Evolutionary conservation across 179 eudicot species (phyloP), one percentile per base, ranked within the genome.

Genomic region (Heliamphora pulchella): DNA sequence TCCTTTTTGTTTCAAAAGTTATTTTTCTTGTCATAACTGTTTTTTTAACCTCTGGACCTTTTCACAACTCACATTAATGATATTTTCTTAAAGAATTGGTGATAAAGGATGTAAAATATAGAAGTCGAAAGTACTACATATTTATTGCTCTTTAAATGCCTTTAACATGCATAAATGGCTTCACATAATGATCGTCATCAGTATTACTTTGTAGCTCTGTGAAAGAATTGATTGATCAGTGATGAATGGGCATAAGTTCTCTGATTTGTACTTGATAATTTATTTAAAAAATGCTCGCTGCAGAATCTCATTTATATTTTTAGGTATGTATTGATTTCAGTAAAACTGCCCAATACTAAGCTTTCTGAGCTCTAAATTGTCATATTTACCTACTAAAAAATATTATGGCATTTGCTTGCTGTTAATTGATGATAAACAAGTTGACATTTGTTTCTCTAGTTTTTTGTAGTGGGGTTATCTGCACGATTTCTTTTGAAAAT

Each of bases 381-480:
- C 15, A 8, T 20, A 3, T 62, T 62, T 73, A n/a, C 54, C 79
- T 47, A 31, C 44, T 15, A 46, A 77, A 77, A 8, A 13, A 55
- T 9, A 15, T 74, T 14, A 43, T 76, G 78, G 54, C 44, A 66
- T 50, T 50, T 46, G 7, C 14, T 65, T 76, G 4, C 71, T 77
- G 62, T 77, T 77, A 50, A 65, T 64, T 31, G 46, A 50, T 22
- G 14, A 59, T 76, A 10, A 57, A 58, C 54, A 20, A 3, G 61
- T 48, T 18, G 4, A 22, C 51, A 13, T 64, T 47, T 15, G 2
- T 63, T 46, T 7, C 67, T 15, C 18, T 41, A 14, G 53, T 50
- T 54, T 55, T 78, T 9, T 47, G 64, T 54, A 31, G 3, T 55
- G 47, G 77, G 63, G 31, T 74, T 6, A 39, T 55, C 22, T 9